Evolutionary conservation across 139 green algal genomes (phyloP), one percentile per base, ranked within the genome.

Genomic region (Edaphochlamys debaryana): DNA sequence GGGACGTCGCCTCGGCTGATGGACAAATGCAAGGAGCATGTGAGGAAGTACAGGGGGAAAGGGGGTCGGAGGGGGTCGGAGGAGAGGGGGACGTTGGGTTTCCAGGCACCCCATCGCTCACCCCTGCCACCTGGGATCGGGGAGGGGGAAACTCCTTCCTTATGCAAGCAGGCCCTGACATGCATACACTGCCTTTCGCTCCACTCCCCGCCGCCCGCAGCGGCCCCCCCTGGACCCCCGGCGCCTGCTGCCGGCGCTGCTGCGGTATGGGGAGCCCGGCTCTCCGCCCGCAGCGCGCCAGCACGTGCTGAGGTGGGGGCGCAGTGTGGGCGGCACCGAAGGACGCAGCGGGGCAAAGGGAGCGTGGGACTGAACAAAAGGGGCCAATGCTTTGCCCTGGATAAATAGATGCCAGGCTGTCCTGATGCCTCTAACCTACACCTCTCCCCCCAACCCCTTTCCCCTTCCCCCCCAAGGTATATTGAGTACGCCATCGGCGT

Each of bases 231-330:
- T 88, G 30, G 69, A 87, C 41, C 81, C 79, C 56, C 91, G 91
- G 34, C 87, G 90, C 34, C 87, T 98, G 42, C 89, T 99, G 50
- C 95, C 96, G 0, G 96, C 96, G 6, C 85, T 99, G 79, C 86
- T 98, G 54, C 89, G 91, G 27, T 83, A 83, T 42, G 93, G 88
- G 27, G 93, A 96, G 75, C 63, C 70, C 6, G 78, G 68, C 13
- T 87, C 86, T 9, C 37, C 77, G 0, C 25, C 71, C 1, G 82
- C 62, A 20, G 82, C 82, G 23, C 71, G 87, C 1, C 66, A 66
- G 3, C 81, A 96, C 36, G 93, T 93, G 23, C 79, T 98, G 37
- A 88, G 93, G 45, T 80, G n/a, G 29, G 67, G 29, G 2, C n/a
- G 8, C 30, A 27, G 56, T 54, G 45, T 54, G 11, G 13, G 45